Evolutionary conservation across 108 stramenopile genomes (phyloP).

Genomic region (Nitzschia inconspicua): DNA sequence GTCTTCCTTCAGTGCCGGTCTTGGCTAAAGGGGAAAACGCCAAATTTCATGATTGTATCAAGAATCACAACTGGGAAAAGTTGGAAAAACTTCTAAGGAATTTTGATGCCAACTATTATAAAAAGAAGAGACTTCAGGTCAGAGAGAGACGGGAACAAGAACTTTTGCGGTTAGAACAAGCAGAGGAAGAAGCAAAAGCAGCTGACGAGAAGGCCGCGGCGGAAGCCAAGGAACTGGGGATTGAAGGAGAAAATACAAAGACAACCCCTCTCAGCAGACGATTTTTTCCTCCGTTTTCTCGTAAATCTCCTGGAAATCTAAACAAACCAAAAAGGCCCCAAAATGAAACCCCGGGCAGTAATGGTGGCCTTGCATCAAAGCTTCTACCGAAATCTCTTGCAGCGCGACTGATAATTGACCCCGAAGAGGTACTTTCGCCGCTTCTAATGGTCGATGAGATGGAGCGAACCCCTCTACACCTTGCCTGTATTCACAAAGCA

Average conservation of each 20-base stretch:
- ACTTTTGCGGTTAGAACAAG: background rate
- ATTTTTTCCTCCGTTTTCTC: no score
- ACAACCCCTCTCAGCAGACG: no score
- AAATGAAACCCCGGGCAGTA: background rate
- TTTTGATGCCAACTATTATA: slow-evolving; percentile 14
- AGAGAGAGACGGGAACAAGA: slow-evolving; percentile 1
- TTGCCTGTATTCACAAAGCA: slow-evolving; percentile 13
- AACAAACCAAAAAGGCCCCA: background rate
- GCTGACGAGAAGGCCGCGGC: background rate
- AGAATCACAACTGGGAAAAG: slow-evolving; percentile 15
- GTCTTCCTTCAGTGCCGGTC: no score
- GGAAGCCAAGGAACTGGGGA: background rate
- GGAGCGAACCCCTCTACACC: slow-evolving; percentile 22
- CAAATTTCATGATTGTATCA: slow-evolving; percentile 15
- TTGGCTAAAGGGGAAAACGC: background rate
- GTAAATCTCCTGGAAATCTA: no score
- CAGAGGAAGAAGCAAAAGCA: background rate
- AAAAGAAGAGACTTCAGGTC: slow-evolving; percentile 8
- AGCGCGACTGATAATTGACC: slow-evolving; percentile 2
- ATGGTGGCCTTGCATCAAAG: background rate
- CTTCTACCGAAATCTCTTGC: background rate
- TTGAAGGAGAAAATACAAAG: no score
- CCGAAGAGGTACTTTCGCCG: slow-evolving; percentile 2
- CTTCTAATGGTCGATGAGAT: slow-evolving; percentile 16
- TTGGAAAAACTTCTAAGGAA: slow-evolving; percentile 11